A percentile compares a stretch with the other conserved stretches of the same genome.
Conservation (phyloP, 352 stramenopile species). For the Phytophthora podocarpi region DNA sequence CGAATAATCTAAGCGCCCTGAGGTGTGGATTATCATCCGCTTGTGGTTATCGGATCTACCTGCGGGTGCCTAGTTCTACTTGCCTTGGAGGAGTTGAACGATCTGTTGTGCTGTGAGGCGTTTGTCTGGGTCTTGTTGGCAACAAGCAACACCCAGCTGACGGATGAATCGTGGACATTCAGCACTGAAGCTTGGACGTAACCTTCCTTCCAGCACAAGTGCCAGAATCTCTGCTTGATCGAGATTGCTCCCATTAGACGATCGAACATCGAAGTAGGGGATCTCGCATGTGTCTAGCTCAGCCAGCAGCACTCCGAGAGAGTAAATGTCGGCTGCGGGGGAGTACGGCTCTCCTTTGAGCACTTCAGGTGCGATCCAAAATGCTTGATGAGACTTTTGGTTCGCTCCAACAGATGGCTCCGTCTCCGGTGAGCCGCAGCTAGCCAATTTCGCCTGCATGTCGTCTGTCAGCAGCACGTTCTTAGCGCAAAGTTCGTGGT, state of each 20-base stretch:
- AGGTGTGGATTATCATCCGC: no score
- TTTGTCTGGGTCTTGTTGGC: slow-evolving; percentile 40
- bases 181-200: slow-evolving; percentile 48
- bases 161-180: slow-evolving; percentile 48
- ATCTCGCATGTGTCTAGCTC: slow-evolving; percentile 43
- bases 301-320: slow-evolving; percentile 54
- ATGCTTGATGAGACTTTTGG: slow-evolving; percentile 8
- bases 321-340: slow-evolving; percentile 61
- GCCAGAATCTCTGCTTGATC: slow-evolving; percentile 6
- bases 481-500: slow-evolving; percentile 20
- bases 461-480: slow-evolving; percentile 28
- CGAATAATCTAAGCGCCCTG: no score
- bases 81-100: slow-evolving; percentile 47
- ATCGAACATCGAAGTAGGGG: slow-evolving; percentile 22
- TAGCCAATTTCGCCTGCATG: slow-evolving; percentile 23
- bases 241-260: slow-evolving; percentile 6
- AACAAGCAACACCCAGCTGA: slow-evolving; percentile 41
- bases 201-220: slow-evolving; percentile 22
- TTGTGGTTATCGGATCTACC: no score
- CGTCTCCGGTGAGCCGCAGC: slow-evolving; percentile 18
- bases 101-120: slow-evolving; percentile 44
- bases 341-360: slow-evolving; percentile 51
- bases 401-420: slow-evolving; percentile 2
- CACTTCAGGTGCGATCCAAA: slow-evolving; percentile 57
- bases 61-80: no score